Conservation (phyloP, 805 yeast genomes). For the Brettanomyces nanus region DNA sequence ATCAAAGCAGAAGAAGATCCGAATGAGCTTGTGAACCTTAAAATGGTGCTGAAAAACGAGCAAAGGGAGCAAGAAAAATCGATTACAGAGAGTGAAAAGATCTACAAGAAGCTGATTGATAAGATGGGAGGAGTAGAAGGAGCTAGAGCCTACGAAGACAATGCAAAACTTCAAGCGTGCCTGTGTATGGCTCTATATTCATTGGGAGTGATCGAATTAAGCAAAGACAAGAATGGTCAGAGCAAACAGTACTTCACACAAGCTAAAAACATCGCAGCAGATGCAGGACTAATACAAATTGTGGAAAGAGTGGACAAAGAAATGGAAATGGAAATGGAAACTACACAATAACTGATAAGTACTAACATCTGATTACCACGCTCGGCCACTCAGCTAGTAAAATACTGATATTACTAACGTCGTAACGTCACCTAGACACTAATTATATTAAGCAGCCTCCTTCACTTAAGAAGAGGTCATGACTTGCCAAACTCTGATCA, state of each 20-base stretch:
- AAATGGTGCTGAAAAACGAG: constrained; percentile 9
- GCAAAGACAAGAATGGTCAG: constrained; percentile 42
- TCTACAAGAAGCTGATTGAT: constrained; percentile 14
- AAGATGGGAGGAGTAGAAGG: constrained; percentile 4
- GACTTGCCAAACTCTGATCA: constrained; percentile 99
- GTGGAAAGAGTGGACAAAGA: constrained; percentile 61
- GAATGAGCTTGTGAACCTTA: constrained; percentile 6
- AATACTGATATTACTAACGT: no score
- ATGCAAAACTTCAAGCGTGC: constrained; percentile 9
- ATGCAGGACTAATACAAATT: constrained; percentile 56
- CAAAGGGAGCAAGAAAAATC: constrained; percentile 7
- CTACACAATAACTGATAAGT: no score
- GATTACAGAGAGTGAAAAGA: constrained; percentile 12
- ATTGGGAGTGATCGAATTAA: constrained; percentile 70
- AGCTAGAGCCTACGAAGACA: constrained; percentile 3
- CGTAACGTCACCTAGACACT: no score
- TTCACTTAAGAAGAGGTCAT: constrained; percentile 61
- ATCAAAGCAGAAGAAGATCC: constrained; percentile 4
- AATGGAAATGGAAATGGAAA: not conserved
- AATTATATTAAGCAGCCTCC: constrained; percentile 4
- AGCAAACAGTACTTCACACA: constrained; percentile 61
- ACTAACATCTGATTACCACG: no score
- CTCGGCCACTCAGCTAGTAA: no score
- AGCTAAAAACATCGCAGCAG: constrained; percentile 62
- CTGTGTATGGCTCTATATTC: constrained; percentile 78